phyloP scores from a whole-genome alignment of 805 yeast genomes.

The Hanseniaspora vineae region DNA sequence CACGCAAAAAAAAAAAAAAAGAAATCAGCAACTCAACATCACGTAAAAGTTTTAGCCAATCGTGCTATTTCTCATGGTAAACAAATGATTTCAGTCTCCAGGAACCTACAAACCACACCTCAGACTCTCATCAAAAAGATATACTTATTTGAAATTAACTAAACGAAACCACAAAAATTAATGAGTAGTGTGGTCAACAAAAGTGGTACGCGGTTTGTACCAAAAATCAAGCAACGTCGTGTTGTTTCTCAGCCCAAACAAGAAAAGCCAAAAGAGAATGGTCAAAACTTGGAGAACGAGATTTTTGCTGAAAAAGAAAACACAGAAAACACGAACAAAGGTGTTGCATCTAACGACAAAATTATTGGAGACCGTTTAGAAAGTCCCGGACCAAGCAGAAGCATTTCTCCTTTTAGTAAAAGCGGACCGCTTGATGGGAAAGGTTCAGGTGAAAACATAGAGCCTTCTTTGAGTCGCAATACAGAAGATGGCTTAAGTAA shows the following conservation, averaged over 20 bases:
- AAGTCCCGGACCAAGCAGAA: background rate
- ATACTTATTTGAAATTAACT: background rate
- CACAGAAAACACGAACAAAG: background rate
- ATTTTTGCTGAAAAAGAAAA: constrained; percentile 1
- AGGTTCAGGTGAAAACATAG: too few species aligned
- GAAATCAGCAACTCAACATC: too few species aligned
- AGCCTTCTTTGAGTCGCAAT: too few species aligned
- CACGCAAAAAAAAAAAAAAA: background rate
- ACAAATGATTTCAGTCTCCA: too few species aligned
- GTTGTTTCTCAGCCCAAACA: constrained; percentile 7
- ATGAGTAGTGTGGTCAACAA: constrained; percentile 32
- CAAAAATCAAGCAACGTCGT: constrained; percentile 37
- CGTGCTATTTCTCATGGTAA: too few species aligned
- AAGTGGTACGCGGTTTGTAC: constrained; percentile 52
- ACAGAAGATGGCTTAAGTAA: too few species aligned
- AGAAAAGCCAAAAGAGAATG: background rate
- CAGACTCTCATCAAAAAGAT: too few species aligned
- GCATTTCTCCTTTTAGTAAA: background rate
- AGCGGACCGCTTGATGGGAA: constrained; percentile 3
- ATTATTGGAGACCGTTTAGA: background rate
- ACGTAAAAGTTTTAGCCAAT: too few species aligned
- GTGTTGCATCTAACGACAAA: too few species aligned
- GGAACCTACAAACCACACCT: too few species aligned
- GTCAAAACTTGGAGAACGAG: too few species aligned
- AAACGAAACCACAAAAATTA: background rate